Evolutionary conservation across 2,329 filamentous ascomycete species (phyloP), one percentile per base, ranked within the genome.

Genomic region (Monascus ruber): DNA sequence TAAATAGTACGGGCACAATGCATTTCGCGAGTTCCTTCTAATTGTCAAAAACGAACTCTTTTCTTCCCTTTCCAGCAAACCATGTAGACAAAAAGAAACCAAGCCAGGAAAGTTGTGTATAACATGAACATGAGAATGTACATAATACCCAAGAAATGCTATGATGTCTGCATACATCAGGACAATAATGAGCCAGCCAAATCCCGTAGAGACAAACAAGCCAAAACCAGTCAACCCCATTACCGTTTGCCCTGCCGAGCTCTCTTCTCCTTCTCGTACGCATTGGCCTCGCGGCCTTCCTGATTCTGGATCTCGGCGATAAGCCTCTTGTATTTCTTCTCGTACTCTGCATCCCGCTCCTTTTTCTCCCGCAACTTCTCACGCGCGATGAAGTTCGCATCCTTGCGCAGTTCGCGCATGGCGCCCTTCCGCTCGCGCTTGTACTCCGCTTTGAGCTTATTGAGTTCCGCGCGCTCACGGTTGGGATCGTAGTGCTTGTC

Each of bases 401-500:
- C 93, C 72, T 95, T 96, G 58, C 91, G 77, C 52, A 98, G 70
- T 66, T 98, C 91, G 51, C 91, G 77, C 71, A 98, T 76, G 5
- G 88, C 89, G 1, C 88, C 89, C 76, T 98, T 98, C 63, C 79
- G 77, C 73, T 98, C 91, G 58, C 83, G 79, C 78, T 94, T 94
- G 75, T 88, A 85, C 69, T 96, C 89, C 46, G 81, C 81, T 67
- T 80, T 81, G 56, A 98, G 74, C 63, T 88, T 91, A 56, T 80
- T 80, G 45, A 83, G 66, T 56, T 95, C 87, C 24, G 85, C 81
- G 28, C 91, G 84, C 64, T 94, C 87, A 50, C 81, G 81, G 64
- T 98, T 84, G 1, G 87, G 87, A 58, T 98, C 93, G 75, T 98
- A 96, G 73, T 96, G 91, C 68, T 87, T 89, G 68, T 84, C 79